phyloP scores from a whole-genome alignment of 2,329 filamentous ascomycete species.

The Hypoxylon rubiginosum region DNA sequence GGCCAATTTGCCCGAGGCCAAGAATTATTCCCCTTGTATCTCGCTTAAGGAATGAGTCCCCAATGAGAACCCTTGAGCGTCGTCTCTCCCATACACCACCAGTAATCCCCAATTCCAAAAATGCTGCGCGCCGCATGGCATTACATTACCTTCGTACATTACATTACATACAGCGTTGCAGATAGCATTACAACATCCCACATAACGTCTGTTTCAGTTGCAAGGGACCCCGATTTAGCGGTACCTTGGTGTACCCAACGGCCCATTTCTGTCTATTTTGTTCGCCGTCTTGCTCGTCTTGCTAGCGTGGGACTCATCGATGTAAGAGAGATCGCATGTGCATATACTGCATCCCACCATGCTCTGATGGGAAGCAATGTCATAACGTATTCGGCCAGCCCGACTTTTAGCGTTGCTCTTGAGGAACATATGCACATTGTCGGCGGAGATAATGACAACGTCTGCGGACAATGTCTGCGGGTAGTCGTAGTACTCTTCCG shows the following conservation, averaged over 20 bases:
- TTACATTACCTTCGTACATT: slow-evolving; percentile 4
- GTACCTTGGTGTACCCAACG: slow-evolving; percentile 13
- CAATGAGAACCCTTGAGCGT: neutral
- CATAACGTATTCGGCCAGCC: slow-evolving; percentile 31
- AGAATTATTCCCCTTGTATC: neutral
- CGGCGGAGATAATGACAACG: no score
- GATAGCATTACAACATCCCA: slow-evolving; percentile 16
- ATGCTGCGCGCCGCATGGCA: slow-evolving; percentile 7
- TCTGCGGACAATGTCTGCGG: neutral
- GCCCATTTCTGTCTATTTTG: slow-evolving; percentile 33
- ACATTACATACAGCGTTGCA: slow-evolving; percentile 5
- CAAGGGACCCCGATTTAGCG: slow-evolving; percentile 36
- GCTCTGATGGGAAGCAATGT: slow-evolving; percentile 35
- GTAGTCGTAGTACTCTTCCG: neutral
- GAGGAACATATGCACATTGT: neutral
- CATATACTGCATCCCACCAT: slow-evolving; percentile 21
- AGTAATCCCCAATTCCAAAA: slow-evolving; percentile 5
- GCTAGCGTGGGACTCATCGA: slow-evolving; percentile 22
- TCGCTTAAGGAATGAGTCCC: neutral
- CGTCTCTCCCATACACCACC: slow-evolving; percentile 7
- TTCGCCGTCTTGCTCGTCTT: slow-evolving; percentile 1
- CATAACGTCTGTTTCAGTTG: slow-evolving; percentile 13
- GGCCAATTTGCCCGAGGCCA: neutral
- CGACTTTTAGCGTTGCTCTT: slow-evolving; percentile 16
- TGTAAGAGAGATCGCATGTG: slow-evolving; percentile 14